A percentile compares a stretch with the other conserved stretches of the same genome.
Conservation (phyloP, 768 basidiomycete genomes). For the Suillus hirtellus region DNA sequence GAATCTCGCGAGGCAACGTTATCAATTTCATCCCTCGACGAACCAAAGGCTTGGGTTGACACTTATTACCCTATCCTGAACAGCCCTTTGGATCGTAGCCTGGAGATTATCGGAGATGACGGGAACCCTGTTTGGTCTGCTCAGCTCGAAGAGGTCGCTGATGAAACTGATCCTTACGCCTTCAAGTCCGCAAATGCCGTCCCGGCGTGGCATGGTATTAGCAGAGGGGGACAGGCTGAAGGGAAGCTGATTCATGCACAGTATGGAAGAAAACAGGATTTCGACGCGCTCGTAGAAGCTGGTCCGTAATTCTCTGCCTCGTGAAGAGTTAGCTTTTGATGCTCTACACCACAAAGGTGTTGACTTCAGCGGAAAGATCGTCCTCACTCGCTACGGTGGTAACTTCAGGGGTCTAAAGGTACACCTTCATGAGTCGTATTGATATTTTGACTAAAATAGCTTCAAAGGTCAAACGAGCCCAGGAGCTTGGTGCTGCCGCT, state of each 20-base stretch:
- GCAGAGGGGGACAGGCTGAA: constrained; percentile 62
- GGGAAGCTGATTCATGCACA: constrained; percentile 59
- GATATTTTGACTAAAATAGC: constrained; percentile 10
- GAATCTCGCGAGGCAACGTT: constrained; percentile 56
- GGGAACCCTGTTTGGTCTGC: constrained; percentile 57
- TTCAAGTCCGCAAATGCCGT: constrained; percentile 54
- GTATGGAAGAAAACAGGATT: constrained; percentile 64
- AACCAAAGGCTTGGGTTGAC: constrained; percentile 61
- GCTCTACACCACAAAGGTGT: constrained; percentile 42
- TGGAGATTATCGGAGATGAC: constrained; percentile 55
- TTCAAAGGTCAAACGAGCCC: constrained; percentile 55
- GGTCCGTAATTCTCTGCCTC: constrained; percentile 33
- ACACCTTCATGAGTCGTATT: neutral
- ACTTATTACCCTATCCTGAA: constrained; percentile 78
- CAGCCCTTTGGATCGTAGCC: constrained; percentile 55
- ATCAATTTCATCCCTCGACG: constrained; percentile 39
- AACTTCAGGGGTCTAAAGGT: constrained; percentile 73
- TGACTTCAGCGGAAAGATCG: constrained; percentile 57
- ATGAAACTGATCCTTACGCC: constrained; percentile 66
- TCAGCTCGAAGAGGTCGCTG: constrained; percentile 64
- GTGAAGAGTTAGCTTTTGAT: neutral
- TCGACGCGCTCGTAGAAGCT: constrained; percentile 53
- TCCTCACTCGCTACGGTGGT: constrained; percentile 58
- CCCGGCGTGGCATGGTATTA: constrained; percentile 70
- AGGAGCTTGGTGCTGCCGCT: constrained; percentile 63